Conservation (phyloP, 2,329 filamentous ascomycete species). For the Exophiala sp. region DNA sequence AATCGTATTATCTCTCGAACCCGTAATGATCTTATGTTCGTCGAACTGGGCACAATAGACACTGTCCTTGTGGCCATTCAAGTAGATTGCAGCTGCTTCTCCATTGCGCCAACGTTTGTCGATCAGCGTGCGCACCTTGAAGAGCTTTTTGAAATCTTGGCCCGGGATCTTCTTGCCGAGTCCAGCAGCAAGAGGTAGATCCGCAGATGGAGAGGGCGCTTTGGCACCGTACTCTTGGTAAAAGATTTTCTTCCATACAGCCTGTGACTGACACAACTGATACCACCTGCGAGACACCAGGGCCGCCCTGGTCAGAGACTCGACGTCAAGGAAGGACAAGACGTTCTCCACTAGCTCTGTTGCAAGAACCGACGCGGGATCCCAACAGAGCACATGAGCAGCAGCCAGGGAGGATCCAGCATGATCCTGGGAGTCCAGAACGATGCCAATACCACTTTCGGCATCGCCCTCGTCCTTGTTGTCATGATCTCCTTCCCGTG, state of each 20-base stretch:
- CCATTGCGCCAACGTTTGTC: conserved; percentile 73
- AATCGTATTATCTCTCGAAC: conserved; percentile 90
- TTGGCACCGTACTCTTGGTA: conserved; percentile 46
- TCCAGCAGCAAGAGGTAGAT: conserved; percentile 37
- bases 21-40: conserved; percentile 96
- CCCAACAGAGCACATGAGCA: conserved; percentile 39
- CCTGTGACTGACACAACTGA: conserved; percentile 49
- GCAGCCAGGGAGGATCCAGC: conserved; percentile 35
- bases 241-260: conserved; percentile 60
- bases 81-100: conserved; percentile 73
- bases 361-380: conserved; percentile 52
- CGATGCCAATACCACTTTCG: conserved; percentile 47
- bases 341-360: conserved; percentile 55
- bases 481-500: conserved; percentile 26
- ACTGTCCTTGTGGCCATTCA: conserved; percentile 89
- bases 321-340: conserved; percentile 54
- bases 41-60: conserved; percentile 99
- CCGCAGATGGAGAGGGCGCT: conserved; percentile 4
- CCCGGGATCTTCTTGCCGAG: conserved; percentile 51
- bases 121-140: conserved; percentile 67
- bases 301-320: conserved; percentile 51
- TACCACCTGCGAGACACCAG: conserved; percentile 54
- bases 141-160: conserved; percentile 83
- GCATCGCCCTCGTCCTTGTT: conserved; percentile 38
- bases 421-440: conserved; percentile 34